phyloP scores from a whole-genome alignment of 2,329 filamentous ascomycete species.

The Fusarium penzigii region DNA sequence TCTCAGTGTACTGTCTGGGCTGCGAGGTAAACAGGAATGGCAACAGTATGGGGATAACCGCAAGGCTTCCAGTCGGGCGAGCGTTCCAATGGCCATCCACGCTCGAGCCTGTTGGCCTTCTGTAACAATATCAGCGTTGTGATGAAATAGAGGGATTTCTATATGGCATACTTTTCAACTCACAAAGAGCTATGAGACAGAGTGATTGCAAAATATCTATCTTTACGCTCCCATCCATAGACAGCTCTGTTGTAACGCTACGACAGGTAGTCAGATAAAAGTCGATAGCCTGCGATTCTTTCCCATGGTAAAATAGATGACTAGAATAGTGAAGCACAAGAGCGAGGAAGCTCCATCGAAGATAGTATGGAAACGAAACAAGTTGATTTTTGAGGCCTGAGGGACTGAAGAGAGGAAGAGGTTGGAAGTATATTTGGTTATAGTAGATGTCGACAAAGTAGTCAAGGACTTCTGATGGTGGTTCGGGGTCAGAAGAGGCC shows the following conservation, averaged over 20 bases:
- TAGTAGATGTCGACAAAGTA: conserved; percentile 14
- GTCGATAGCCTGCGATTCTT: conserved; percentile 20
- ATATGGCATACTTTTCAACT: conserved; percentile 13
- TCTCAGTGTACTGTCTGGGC: conserved; percentile 6
- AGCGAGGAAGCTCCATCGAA: conserved; percentile 23
- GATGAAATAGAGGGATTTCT: rapidly evolving
- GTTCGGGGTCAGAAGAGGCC: conserved; percentile 17
- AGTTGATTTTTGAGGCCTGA: conserved; percentile 9
- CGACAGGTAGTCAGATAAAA: conserved; percentile 19
- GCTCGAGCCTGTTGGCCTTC: conserved; percentile 18
- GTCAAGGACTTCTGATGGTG: conserved; percentile 1
- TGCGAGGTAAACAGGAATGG: neutral
- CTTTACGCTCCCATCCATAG: conserved; percentile 8
- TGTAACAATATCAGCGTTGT: neutral
- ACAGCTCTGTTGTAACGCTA: conserved; percentile 19
- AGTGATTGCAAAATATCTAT: conserved; percentile 20
- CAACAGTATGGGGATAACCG: conserved; percentile 2
- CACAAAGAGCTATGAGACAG: conserved; percentile 22
- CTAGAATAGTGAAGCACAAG: conserved; percentile 12
- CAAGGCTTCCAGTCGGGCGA: conserved; percentile 18
- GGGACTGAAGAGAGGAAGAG: conserved; percentile 14
- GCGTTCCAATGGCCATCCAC: conserved; percentile 28
- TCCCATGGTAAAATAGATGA: conserved; percentile 16
- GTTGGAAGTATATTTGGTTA: conserved; percentile 20
- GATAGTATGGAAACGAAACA: conserved; percentile 13